Evolutionary conservation across 331 rosid species (phyloP), one percentile per base, ranked within the genome.

Genomic region (Spiraea crenata): DNA sequence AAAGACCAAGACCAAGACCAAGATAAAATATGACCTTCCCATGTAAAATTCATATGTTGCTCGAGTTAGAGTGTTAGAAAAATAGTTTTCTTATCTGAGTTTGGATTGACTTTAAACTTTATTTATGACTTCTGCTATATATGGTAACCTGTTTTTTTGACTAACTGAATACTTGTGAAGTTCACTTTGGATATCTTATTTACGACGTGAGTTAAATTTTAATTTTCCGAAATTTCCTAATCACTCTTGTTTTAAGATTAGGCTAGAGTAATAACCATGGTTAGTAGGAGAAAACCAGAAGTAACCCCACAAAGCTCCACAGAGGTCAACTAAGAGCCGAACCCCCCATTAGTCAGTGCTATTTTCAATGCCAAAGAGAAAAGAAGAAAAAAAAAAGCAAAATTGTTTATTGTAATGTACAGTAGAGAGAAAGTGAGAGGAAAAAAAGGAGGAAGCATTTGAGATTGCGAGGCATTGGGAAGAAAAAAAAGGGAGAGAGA

Each of bases 301-400:
- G 16, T n/a, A 57, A 35, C 10, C 42, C 57, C 51, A 44, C 20
- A 14, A 51, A 7, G n/a, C 47, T 50, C 15, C 19, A 52, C 9
- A 45, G 13, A 25, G 72, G 84, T 82, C 79, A 78, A 64, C 73
- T 54, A 31, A 60, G 16, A 56, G 80, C 69, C 56, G 16, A 58
- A 37, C 3, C 20, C 71, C 58, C 71, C 42, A 71, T 74, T 10
- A 52, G 83, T 64, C 77, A 74, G 78, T 73, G 77, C 54, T 75
- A 56, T 39, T 72, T 62, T 64, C 72, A 58, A 20, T 65, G 71
- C 40, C 61, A 69, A 56, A 13, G 9, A 76, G 76, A 79, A 69
- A 77, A 74, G 72, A 64, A 78, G 5, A 68, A 42, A 50, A 38
- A 34, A n/a, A 76, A 56, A 67, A 49, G 63, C 17, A 74, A 31